A percentile compares a stretch with the other conserved stretches of the same genome.
Conservation (phyloP, 75 land plant genomes). For the Sequoia sempervirens region DNA sequence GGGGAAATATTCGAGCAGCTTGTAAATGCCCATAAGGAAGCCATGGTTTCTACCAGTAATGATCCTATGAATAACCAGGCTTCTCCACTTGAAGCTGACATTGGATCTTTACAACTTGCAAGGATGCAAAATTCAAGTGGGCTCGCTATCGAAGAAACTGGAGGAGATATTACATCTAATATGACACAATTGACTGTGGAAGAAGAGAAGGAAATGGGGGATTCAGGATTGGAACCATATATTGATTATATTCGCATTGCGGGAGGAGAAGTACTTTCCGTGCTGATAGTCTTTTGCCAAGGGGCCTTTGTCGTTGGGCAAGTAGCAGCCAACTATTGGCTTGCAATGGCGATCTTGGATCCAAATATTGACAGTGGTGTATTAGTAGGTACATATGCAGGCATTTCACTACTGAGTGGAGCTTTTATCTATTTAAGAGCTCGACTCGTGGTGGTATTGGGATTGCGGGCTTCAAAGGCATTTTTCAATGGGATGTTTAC, state of each 20-base stretch:
- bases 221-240: slow-evolving; percentile 59
- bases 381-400: slow-evolving; percentile 55
- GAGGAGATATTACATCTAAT: slow-evolving; percentile 15
- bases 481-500: slow-evolving; percentile 56
- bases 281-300: slow-evolving; percentile 23
- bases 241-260: slow-evolving; percentile 42
- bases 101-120: background rate
- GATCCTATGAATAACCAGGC: slow-evolving; percentile 6
- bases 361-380: slow-evolving; percentile 18
- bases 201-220: slow-evolving; percentile 61
- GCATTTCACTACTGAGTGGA: slow-evolving; percentile 32
- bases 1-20: slow-evolving; percentile 68
- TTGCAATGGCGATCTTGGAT: slow-evolving; percentile 41
- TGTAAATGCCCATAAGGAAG: slow-evolving; percentile 60
- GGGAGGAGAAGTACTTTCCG: slow-evolving; percentile 18
- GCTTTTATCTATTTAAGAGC: slow-evolving; percentile 47
- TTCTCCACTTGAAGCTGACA: slow-evolving; percentile 3
- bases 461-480: slow-evolving; percentile 61
- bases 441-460: slow-evolving; percentile 27
- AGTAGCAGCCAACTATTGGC: slow-evolving; percentile 55
- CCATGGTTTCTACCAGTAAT: slow-evolving; percentile 22
- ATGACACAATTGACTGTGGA: slow-evolving; percentile 52
- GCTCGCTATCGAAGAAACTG: slow-evolving; percentile 8
- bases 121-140: background rate
- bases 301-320: slow-evolving; percentile 46